Base-by-base conservation (phyloP, 2,329 filamentous ascomycete species). In the Paraconiothyrium brasiliense region DNA sequence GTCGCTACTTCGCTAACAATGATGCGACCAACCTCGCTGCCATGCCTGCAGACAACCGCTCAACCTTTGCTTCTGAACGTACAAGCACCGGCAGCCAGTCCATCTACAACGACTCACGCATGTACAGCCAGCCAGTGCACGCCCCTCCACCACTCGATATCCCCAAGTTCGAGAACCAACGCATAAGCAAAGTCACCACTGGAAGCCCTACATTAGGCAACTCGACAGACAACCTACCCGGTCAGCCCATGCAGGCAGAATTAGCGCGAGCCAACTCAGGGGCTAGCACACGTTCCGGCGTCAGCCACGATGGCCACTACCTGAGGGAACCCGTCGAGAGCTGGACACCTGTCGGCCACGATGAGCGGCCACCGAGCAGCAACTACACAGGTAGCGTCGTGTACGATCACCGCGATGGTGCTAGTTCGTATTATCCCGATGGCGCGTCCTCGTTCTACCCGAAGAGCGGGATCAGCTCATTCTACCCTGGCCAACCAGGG, bases 1-100 rank as follows among this genome's bases (percentile, higher is more conserved):
- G 92, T 76, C 83, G 87, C 57, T 93, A 92, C 78, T 93, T 91
- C 86, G 91, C 90, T 14, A 90, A 89, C 54, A 90, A 90, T 57
- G 91, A 89, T 67, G 86, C 77, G n/a, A 81, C 78, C 5, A 79
- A 81, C 58, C 72, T 81, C 6, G 77, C 89, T 8, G 79, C 90
- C 59, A 89, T 90, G 70, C 85, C 90, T 27, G 81, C 91, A 8
- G 88, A 74, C 39, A 41, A 41, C 37, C 72, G 78, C 47, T 77
- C 76, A 9, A 79, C 78, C 9, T 79, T 74, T 58, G 74, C 73
- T 10, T 78, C 78, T 5, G 76, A 79, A 54, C 66, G 77, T 68
- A 81, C 74, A 50, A 81, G 76, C 61, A 76, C 70, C 24, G 66
- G 60, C 50, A 81, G 76, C 56, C 73, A 76, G 37, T 81, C 76